Conservation (phyloP, 805 yeast genomes). For the Kregervanrija delftensis region DNA sequence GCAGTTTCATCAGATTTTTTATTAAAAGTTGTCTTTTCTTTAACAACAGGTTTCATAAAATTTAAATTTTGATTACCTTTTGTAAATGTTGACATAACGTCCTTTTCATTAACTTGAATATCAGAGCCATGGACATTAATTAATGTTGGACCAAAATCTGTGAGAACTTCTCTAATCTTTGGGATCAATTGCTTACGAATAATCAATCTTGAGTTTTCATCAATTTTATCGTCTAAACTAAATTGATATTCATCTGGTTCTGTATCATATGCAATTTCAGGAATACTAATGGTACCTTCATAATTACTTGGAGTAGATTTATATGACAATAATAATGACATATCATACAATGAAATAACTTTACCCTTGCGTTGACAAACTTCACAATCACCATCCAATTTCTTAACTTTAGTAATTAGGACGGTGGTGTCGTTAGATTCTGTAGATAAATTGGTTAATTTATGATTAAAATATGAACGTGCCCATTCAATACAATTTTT, state of each 20-base stretch:
- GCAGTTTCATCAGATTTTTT: conserved; percentile 13
- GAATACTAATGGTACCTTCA: conserved; percentile 71
- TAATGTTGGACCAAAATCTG: conserved; percentile 70
- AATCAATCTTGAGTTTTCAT: conserved; percentile 42
- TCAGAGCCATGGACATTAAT: conserved; percentile 73
- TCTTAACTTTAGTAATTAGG: conserved; percentile 38
- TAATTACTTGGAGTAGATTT: conserved; percentile 7
- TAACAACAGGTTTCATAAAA: conserved; percentile 20
- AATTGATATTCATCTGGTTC: conserved; percentile 83
- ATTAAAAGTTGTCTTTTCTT: conserved; percentile 23
- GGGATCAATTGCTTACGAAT: conserved; percentile 57
- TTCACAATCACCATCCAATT: conserved; percentile 92
- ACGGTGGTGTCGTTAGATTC: conserved; percentile 27
- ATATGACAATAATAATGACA: conserved; percentile 50
- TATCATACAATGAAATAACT: conserved; percentile 84
- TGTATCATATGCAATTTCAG: conserved; percentile 92
- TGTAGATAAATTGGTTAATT: conserved; percentile 45
- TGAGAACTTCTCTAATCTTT: conserved; percentile 51
- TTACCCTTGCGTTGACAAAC: conserved; percentile 97
- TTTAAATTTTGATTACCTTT: conserved; percentile 37
- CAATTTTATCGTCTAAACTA: conserved; percentile 55
- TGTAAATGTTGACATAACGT: conserved; percentile 52
- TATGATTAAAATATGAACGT: conserved; percentile 59
- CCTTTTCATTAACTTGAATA: conserved; percentile 73
- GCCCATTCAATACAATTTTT: conserved; percentile 95